Percentiles rank a stretch among this genome's conserved stretches.
phyloP scores from a whole-genome alignment of 164 flowering plant genomes.

The Dillenia turbinata region DNA sequence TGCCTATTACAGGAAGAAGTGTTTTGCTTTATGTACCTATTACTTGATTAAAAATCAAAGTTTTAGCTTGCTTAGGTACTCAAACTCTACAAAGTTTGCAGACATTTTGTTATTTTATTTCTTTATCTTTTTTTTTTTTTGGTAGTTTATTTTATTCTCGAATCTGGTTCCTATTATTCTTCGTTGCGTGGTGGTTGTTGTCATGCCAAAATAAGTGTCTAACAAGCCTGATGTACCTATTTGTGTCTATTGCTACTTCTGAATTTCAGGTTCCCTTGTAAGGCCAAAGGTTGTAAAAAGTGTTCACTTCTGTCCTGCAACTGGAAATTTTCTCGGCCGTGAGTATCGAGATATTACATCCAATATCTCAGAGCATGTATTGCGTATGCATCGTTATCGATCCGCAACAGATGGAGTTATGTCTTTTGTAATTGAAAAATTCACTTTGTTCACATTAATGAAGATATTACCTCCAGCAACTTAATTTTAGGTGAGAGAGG shows the following conservation, averaged over 20 bases:
- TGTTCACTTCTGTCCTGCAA: constrained; percentile 90
- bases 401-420: constrained; percentile 84
- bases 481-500: constrained; percentile 37
- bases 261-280: constrained; percentile 79
- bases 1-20: too few species aligned
- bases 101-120: neutral
- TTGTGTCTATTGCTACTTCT: neutral
- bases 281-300: constrained; percentile 99
- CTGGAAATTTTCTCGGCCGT: constrained; percentile 55
- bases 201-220: too few species aligned
- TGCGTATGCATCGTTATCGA: constrained; percentile 96
- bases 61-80: too few species aligned
- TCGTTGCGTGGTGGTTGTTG: too few species aligned
- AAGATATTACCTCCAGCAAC: constrained; percentile 11
- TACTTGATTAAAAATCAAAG: too few species aligned
- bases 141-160: too few species aligned
- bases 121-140: too few species aligned
- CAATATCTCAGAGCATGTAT: constrained; percentile 83
- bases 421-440: constrained; percentile 1
- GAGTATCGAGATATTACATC: constrained; percentile 98
- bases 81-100: too few species aligned
- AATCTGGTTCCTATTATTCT: too few species aligned
- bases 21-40: too few species aligned
- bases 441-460: neutral
- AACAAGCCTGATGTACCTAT: too few species aligned